These are phyloP conservation scores for Yarrowia sp. DNA, from an alignment of 805 yeast genomes.

Conservation along the genomic window DNA sequence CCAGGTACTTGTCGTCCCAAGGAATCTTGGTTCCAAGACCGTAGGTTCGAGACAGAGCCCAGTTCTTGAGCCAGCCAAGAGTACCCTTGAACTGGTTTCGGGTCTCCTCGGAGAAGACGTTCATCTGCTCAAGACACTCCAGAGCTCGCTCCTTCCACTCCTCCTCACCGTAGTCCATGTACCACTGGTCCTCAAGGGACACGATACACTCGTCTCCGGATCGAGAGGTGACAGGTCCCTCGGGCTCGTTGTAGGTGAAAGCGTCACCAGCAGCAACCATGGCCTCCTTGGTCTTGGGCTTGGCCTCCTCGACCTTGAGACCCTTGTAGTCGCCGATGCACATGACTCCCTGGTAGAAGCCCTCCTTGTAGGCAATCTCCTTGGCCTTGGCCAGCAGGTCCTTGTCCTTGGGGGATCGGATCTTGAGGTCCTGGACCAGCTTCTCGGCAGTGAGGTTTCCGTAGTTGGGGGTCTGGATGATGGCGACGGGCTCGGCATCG, in stretches of 20 bases:
- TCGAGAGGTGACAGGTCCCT: slow-evolving; percentile 82
- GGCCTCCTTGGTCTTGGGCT: slow-evolving; percentile 80
- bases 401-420: slow-evolving; percentile 90
- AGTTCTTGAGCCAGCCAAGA: slow-evolving; percentile 92
- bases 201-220: slow-evolving; percentile 97
- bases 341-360: slow-evolving; percentile 87
- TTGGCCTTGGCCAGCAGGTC: slow-evolving; percentile 87
- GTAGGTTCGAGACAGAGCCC: slow-evolving; percentile 97
- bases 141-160: slow-evolving; percentile 78
- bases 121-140: slow-evolving; percentile 73
- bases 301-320: slow-evolving; percentile 86
- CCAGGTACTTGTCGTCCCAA: slow-evolving; percentile 92
- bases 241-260: slow-evolving; percentile 93
- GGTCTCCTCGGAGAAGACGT: slow-evolving; percentile 78
- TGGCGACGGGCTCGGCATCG: slow-evolving; percentile 63
- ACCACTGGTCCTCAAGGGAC: slow-evolving; percentile 98
- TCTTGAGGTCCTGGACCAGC: slow-evolving; percentile 81
- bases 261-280: slow-evolving; percentile 75
- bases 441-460: slow-evolving; percentile 87
- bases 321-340: slow-evolving; percentile 79
- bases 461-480: slow-evolving; percentile 76
- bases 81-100: slow-evolving; percentile 91
- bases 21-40: slow-evolving; percentile 95
- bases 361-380: slow-evolving; percentile 94
- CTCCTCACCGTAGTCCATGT: slow-evolving; percentile 93